Base-by-base conservation (phyloP, 768 basidiomycete species). In the Naganishia friedmannii region DNA sequence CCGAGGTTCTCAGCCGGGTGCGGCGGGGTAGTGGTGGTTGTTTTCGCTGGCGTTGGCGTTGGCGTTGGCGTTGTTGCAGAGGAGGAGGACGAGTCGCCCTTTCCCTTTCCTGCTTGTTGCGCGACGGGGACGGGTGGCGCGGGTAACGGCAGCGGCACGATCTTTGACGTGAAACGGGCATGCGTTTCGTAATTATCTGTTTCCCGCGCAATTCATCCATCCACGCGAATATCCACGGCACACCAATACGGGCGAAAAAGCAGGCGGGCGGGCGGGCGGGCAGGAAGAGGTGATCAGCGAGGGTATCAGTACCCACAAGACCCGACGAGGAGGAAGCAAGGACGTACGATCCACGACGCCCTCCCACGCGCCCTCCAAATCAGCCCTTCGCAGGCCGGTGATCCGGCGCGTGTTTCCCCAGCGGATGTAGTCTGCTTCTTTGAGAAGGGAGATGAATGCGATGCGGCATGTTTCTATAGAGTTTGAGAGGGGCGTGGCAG, bases 361-460 rank as follows among this genome's bases (percentile, higher is more conserved):
- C 75, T 96, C 93, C 96, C 96, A 99, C 67, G 97, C 87, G 0
- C 89, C 92, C 78, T 99, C 96, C 78, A 98, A 91, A 77, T 98
- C 95, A 29, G 86, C 87, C 80, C 93, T 92, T 66, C 93, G 83
- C 39, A 99, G 84, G 21, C 90, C 87, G 0, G 93, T 97, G 83
- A 97, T 92, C 42, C 93, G 87, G 77, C 92, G 92, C 23, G 92
- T 94, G 82, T 90, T 96, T 0, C 96, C 92, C 93, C 93, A 98
- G 56, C 95, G 86, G 56, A 96, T 88, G 77, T 96, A 97, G 79
- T 99, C 96, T 0, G 92, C 94, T 80, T 99, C 95, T 77, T 98
- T 96, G 53, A 95, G 81, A 78, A 94, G 91, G 9, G 91, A 92
- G 90, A 98, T 93, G 79, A 92, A 99, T 3, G 90, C 88, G 73